Base-by-base conservation (phyloP, 139 green algal species). In the Eudorina sp. region DNA sequence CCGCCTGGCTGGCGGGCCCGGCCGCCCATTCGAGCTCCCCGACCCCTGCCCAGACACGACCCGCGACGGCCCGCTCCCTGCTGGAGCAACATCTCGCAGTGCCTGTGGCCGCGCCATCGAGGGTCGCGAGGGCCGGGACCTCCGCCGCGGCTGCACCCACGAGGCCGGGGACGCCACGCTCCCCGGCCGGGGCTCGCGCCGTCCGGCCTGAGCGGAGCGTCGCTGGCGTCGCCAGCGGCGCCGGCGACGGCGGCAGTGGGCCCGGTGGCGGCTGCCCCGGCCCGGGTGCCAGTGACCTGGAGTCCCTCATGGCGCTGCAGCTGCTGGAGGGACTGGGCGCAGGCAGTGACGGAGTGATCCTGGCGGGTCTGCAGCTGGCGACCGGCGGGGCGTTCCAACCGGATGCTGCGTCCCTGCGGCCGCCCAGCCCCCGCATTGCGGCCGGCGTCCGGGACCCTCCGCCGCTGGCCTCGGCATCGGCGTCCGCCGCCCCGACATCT, bases 321-420 rank as follows among this genome's bases (percentile, higher is more conserved):
- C 46, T 78, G n/a, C 19, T 87, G 18, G 81, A 51, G 21, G 38
- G 45, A 4, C n/a, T 87, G 13, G 60, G 64, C 8, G 23, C 40
- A 21, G 43, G 62, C 60, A 41, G 31, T 16, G 81, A 78, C 2
- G 81, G 64, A 4, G 45, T 51, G 31, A 53, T 78, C 19, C 5
- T 53, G 21, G 64, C 81, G 14, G 81, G 81, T 16, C 6, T 78
- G 31, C 64, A 78, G 81, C 64, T 87, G 18, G 64, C 62, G 8
- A 53, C 81, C 0, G 45, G 45, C 18, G 45, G 79, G 14, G 58
- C 77, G 3, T 68, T 83, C 29, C 31, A 64, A 36, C 53, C 75
- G 16, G 51, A 53, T 5, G 34, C 13, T 45, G 43, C 2, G 41
- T 34, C 40, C 25, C 21, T 79, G 29, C 36, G 68, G 7, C 16